Conservation (phyloP, 2,329 filamentous ascomycete genomes). For the Capronia epimyces region DNA sequence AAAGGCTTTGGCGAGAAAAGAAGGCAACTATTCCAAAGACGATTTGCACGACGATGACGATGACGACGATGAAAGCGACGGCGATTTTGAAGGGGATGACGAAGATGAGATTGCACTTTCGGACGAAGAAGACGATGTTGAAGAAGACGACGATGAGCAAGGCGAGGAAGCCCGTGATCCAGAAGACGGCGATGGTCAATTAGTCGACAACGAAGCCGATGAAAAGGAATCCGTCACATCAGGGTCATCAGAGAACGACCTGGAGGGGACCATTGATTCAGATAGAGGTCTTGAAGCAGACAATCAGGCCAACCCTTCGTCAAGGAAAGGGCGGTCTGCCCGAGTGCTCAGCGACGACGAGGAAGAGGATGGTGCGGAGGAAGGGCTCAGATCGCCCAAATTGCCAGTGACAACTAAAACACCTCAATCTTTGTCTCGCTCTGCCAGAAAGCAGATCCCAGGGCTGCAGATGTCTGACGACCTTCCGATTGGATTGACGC, state of each 20-base stretch:
- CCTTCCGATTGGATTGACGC: conserved; percentile 65
- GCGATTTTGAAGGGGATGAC: conserved; percentile 43
- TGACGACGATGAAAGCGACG: conserved; percentile 51
- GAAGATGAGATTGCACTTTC: conserved; percentile 32
- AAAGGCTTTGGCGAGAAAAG: conserved; percentile 64
- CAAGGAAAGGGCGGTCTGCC: conserved; percentile 46
- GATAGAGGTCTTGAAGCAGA: conserved; percentile 40
- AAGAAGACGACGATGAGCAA: conserved; percentile 36
- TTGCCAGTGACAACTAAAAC: conserved; percentile 33
- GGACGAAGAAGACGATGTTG: conserved; percentile 35
- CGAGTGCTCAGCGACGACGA: conserved; percentile 65
- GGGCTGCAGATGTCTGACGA: conserved; percentile 52
- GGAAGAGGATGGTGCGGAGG: conserved; percentile 45
- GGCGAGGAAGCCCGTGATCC: conserved; percentile 23
- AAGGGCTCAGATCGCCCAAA: conserved; percentile 20
- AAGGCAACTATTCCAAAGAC: conserved; percentile 45
- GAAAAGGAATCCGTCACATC: conserved; percentile 41
- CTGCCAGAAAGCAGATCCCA: conserved; percentile 65
- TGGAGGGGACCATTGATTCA: conserved; percentile 31
- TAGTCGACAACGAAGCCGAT: conserved; percentile 34
- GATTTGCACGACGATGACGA: conserved; percentile 51
- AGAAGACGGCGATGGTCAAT: conserved; percentile 29
- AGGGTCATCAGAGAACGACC: conserved; percentile 25
- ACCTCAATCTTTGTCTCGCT: conserved; percentile 62
- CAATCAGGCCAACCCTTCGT: conserved; percentile 30